Evolutionary conservation across 768 basidiomycete species (phyloP), one percentile per base, ranked within the genome.

Genomic region (Suillus sp.): DNA sequence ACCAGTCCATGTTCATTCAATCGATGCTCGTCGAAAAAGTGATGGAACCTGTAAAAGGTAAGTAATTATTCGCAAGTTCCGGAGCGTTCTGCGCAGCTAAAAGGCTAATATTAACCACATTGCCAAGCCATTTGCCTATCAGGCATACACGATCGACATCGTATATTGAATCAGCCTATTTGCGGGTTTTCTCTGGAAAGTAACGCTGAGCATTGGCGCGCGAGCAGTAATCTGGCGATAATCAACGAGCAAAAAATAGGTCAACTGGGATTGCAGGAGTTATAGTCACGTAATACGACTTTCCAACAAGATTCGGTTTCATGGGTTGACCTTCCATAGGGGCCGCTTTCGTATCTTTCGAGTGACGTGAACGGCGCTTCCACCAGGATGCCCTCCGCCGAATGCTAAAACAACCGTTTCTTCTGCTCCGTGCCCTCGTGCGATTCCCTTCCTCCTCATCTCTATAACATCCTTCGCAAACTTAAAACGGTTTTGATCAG

Each of bases 341-440:
- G 91, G 91, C 58, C 86, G 91, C 71, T 89, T 91, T 77, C 89
- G 90, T 80, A 89, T 80, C 78, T 95, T 95, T 67, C 93, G 86
- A 53, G 93, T 94, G 72, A 96, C 83, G 75, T 94, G 92, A 68
- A 96, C 92, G 61, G 90, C 86, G 70, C 88, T 93, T 62, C 83
- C 86, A 58, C 81, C 87, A 75, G 80, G 81, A 67, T 81, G 87
- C 68, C 80, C 82, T 65, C 87, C 90, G 63, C 91, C 91, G 77
- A 95, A 94, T 42, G 92, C 93, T 68, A 96, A 81, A 59, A 96
- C 93, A 48, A 96, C 93, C n/a, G 91, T 92, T 78, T 95, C 93
- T 75, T 92, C 91, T 64, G 86, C 87, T 62, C 89, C 87, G 65
- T 83, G 78, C 60, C 86, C 88, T 65, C 88, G 86, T 53, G 86